Conservation (phyloP, 768 basidiomycete species). For the Paxillus involutus region DNA sequence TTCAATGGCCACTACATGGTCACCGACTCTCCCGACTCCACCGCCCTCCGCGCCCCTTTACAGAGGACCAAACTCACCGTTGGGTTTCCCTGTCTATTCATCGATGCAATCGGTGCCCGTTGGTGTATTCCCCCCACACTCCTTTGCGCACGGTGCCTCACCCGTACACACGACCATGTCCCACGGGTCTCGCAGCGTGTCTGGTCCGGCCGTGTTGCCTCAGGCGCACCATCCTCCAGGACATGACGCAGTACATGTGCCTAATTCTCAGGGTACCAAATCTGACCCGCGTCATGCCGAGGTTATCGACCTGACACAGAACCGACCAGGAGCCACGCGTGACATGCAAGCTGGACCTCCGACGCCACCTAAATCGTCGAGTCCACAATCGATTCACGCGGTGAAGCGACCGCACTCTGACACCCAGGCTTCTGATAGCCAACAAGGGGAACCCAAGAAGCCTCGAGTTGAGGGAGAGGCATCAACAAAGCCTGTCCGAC, state of each 20-base stretch:
- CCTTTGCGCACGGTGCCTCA: background rate
- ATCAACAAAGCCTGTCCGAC: background rate
- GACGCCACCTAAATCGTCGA: background rate
- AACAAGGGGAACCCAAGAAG: slow-evolving; percentile 18
- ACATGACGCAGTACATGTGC: slow-evolving; percentile 5
- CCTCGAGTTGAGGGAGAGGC: slow-evolving; percentile 14
- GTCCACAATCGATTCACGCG: background rate
- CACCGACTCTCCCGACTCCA: slow-evolving; percentile 21
- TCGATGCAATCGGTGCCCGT: background rate
- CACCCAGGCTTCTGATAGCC: slow-evolving; percentile 1
- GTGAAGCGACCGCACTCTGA: slow-evolving; percentile 20
- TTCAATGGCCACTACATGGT: slow-evolving; percentile 15
- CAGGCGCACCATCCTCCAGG: slow-evolving; percentile 1
- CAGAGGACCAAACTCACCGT: slow-evolving; percentile 7
- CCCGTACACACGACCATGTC: background rate
- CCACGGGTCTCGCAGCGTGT: slow-evolving; percentile 1
- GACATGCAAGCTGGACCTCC: background rate
- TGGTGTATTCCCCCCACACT: slow-evolving; percentile 6
- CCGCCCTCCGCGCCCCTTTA: slow-evolving; percentile 10
- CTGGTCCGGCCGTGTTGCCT: slow-evolving; percentile 2
- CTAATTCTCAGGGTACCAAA: background rate
- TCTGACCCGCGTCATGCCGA: background rate
- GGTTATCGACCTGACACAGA: background rate
- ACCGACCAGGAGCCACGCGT: background rate
- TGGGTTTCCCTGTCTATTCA: slow-evolving; percentile 10